Evolutionary conservation across 2,329 filamentous ascomycete species (phyloP).

Genomic region (Botrytis elliptica): DNA sequence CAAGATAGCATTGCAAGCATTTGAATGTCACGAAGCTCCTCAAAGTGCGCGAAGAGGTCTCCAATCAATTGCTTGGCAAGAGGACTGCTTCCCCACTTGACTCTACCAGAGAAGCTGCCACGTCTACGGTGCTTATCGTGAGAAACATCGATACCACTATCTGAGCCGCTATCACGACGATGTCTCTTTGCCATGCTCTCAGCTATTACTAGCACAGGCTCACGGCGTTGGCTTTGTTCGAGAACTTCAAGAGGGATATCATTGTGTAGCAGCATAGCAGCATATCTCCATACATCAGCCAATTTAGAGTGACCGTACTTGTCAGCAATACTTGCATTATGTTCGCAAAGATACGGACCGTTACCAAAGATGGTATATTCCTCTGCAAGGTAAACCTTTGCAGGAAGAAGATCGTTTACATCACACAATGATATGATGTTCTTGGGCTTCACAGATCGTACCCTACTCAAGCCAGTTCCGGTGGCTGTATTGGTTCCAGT

Average conservation of each 20-base stretch:
- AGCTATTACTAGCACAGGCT: constrained; percentile 64
- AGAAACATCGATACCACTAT: constrained; percentile 49
- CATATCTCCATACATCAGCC: constrained; percentile 79
- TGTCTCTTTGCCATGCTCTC: constrained; percentile 52
- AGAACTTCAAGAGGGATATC: constrained; percentile 70
- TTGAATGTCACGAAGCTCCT: constrained; percentile 61
- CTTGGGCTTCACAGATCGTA: constrained; percentile 47
- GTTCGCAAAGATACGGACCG: constrained; percentile 74
- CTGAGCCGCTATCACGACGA: constrained; percentile 44
- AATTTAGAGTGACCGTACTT: constrained; percentile 69
- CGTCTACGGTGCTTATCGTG: constrained; percentile 40
- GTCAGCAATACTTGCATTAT: constrained; percentile 78
- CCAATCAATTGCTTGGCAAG: constrained; percentile 60
- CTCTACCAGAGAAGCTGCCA: constrained; percentile 52
- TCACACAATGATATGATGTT: constrained; percentile 75
- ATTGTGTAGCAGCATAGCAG: constrained; percentile 73
- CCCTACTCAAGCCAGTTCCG: constrained; percentile 40
- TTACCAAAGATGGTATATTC: constrained; percentile 84
- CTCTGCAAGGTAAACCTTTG: constrained; percentile 72
- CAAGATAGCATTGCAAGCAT: constrained; percentile 73
- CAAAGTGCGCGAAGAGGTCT: constrained; percentile 64
- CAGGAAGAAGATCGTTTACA: constrained; percentile 69
- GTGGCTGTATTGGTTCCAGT: constrained; percentile 57
- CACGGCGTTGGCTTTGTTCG: constrained; percentile 51
- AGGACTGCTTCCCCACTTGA: constrained; percentile 68